These are phyloP conservation scores for Xerocomus amazonicus DNA, from an alignment of 1,284 basidiomycete genomes.

Conservation along the genomic window DNA sequence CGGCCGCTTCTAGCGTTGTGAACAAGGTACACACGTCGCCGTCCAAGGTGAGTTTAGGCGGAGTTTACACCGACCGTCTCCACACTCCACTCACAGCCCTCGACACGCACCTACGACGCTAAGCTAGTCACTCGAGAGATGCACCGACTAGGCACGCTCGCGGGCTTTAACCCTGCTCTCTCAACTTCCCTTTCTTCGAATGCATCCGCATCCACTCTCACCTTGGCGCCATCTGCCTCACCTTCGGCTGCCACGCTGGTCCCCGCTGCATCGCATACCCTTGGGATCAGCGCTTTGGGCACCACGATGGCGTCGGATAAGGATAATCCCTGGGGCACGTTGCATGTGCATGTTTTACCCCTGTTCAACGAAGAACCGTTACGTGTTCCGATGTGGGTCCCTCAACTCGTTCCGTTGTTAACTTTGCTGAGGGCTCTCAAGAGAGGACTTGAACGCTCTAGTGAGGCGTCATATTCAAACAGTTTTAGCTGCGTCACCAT, in stretches of 20 bases:
- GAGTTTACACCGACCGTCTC: constrained; percentile 10
- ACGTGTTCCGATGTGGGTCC: constrained; percentile 74
- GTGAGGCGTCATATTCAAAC: constrained; percentile 75
- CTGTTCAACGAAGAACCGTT: constrained; percentile 90
- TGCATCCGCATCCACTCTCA: constrained; percentile 37
- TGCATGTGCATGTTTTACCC: constrained; percentile 85
- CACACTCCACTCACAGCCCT: constrained; percentile 36
- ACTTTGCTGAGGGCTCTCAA: constrained; percentile 29
- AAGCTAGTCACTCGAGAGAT: constrained; percentile 74
- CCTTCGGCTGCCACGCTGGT: constrained; percentile 23
- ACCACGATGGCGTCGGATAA: constrained; percentile 24
- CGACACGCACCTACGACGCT: constrained; percentile 65
- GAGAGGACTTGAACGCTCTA: constrained; percentile 85
- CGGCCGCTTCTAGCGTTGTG: constrained; percentile 21
- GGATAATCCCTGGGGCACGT: constrained; percentile 72
- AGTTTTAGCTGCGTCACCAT: constrained; percentile 60
- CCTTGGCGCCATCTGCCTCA: constrained; percentile 27
- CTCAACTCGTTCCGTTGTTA: background rate
- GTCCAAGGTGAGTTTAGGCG: constrained; percentile 51
- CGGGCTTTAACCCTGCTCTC: constrained; percentile 41
- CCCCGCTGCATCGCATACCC: constrained; percentile 19
- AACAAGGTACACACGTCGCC: constrained; percentile 53
- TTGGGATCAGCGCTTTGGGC: constrained; percentile 21
- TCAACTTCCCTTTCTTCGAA: constrained; percentile 38
- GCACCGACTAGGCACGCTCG: constrained; percentile 67